Evolutionary conservation across 1,284 basidiomycete species (phyloP), one percentile per base, ranked within the genome.

Genomic region (Moesziomyces sp.): DNA sequence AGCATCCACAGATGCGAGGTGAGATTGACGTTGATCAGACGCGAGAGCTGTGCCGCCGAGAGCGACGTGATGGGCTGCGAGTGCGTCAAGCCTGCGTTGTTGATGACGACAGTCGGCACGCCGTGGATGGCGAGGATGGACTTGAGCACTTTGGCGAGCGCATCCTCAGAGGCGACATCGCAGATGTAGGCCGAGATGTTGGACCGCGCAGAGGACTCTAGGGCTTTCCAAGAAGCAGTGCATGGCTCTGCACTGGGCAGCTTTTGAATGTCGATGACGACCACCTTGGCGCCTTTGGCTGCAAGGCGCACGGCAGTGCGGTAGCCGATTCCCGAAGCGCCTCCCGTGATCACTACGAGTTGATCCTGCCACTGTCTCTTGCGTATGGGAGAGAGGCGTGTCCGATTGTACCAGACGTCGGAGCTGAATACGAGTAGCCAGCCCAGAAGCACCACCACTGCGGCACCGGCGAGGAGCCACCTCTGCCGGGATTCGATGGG

Each of bases 51-150:
- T 46, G 89, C 87, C 1, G 91, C 87, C 1, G 86, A 87, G 52
- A 97, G 87, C 79, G 95, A 93, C 5, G 94, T 85, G 24, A 98
- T 86, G 0, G 91, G 86, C 80, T 93, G 94, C 30, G 94, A 94
- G 84, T 94, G 91, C 34, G 93, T 92, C 56, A 97, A 89, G n/a
- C 94, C 96, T 0, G 96, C 96, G 80, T 97, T 98, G 86, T 98
- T 98, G 79, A 99, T 87, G 16, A 99, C 85, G 34, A 98, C 88
- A 0, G 96, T 96, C 35, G 66, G 67, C 3, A 44, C 45, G 11
- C 77, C 75, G 45, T 77, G 73, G 14, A 53, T 42, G 13, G 35
- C 43, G 21, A 62, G 50, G 54, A 65, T 46, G 18, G 65, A 52
- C 26, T 61, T 59, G 58, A 63, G 42, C 46, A 74, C 71, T 48